These are phyloP conservation scores for Alloteropsis semialata DNA, from an alignment of 176 grass and related monocot species.

Conservation along the genomic window DNA sequence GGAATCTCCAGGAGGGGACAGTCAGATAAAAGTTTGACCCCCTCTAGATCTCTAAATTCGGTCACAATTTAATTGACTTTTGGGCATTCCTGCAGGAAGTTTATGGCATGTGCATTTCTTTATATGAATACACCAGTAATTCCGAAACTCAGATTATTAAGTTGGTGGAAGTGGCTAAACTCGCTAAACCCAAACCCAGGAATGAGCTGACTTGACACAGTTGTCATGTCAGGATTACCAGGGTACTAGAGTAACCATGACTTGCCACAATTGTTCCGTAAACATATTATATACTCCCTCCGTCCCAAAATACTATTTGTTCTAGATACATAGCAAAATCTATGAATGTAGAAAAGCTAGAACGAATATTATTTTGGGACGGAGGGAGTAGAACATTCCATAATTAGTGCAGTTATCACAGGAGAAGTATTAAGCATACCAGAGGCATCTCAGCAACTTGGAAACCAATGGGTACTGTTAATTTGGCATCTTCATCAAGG, in stretches of 20 bases:
- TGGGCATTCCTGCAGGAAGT: neutral
- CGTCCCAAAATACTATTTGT: too few species aligned
- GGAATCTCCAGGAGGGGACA: neutral
- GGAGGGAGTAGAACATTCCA: neutral
- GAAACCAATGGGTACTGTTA: slow-evolving; percentile 85
- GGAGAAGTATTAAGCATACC: slow-evolving; percentile 45
- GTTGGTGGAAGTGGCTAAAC: neutral
- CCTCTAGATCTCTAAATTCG: neutral
- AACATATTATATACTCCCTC: neutral
- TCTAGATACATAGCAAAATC: too few species aligned
- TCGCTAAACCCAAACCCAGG: neutral
- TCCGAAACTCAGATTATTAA: neutral
- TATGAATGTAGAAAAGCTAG: too few species aligned
- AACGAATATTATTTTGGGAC: too few species aligned
- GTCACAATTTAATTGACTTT: neutral
- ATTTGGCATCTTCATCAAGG: slow-evolving; percentile 91
- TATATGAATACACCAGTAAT: neutral
- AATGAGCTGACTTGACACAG: neutral
- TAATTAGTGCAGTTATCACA: neutral
- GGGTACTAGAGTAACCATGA: slow-evolving; percentile 8
- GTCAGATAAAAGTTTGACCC: neutral
- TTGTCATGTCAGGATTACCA: neutral
- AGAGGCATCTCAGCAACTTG: slow-evolving; percentile 91
- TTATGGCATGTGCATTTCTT: neutral
- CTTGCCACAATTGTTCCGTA: slow-evolving; percentile 1